Evolutionary conservation across 805 yeast genomes (phyloP), one percentile per base, ranked within the genome.

Genomic region (Pichia thaimueangensis): DNA sequence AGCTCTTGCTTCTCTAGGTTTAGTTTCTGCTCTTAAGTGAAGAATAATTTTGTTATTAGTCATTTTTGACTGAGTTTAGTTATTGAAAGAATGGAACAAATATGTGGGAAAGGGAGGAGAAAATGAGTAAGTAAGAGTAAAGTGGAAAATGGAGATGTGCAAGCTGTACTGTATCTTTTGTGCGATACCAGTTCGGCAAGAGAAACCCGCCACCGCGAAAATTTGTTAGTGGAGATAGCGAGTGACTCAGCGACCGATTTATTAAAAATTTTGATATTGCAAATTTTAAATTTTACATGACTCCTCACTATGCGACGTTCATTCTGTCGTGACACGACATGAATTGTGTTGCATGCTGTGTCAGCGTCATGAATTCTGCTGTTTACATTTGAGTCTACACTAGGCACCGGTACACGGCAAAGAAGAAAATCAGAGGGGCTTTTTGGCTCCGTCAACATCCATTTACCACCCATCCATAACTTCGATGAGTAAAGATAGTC

Each of bases 1-100:
- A 34, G 97, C 95, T 71, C 98, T 83, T 48, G 94, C 96, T 70
- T 93, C 99, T 57, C 87, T 68, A 22, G 97, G 96, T 77, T 93
- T 93, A 57, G 93, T 85, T 65, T 93, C 98, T 27, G 97, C 97
- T 72, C 99, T 83, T 49, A 93, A 71, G 58, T 93, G 98, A 51
- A 93, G 70, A 41, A 73, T 79, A 30, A 83, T 86, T 50, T 63
- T 61, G 24, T 40, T 30, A 30, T 56, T 45, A 60, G 37, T 33
- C 15, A 24, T 39, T 6, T 20, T 17, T 20, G 11, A 15, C 33
- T n/a, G n/a, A n/a, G n/a, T n/a, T n/a, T n/a, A n/a, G n/a, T n/a
- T n/a, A n/a, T n/a, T n/a, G n/a, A n/a, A n/a, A n/a, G n/a, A n/a
- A n/a, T n/a, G n/a, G n/a, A 17, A 19, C 23, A 30, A 19, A 17